Evolutionary conservation across 2,329 filamentous ascomycete genomes (phyloP).

Genomic region (Colletotrichum lini): DNA sequence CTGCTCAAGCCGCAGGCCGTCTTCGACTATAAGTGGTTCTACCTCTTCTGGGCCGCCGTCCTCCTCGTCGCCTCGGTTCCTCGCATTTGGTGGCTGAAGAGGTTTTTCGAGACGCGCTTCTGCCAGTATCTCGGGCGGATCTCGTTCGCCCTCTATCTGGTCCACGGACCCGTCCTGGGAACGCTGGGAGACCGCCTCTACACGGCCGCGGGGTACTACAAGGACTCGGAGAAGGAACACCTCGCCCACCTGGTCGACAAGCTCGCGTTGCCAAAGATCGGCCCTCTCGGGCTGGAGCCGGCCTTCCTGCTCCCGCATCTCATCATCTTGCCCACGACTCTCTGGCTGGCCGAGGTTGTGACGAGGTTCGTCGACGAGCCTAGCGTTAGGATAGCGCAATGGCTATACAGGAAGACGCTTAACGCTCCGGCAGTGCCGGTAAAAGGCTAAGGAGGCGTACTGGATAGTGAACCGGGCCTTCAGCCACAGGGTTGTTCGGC

Average conservation of each 20-base stretch:
- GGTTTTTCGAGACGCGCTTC: conserved; percentile 63
- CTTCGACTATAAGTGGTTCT: conserved; percentile 65
- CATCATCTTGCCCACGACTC: conserved; percentile 71
- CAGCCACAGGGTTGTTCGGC: neutral
- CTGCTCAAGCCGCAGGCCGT: conserved; percentile 73
- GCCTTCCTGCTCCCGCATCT: conserved; percentile 73
- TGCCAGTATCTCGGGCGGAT: conserved; percentile 73
- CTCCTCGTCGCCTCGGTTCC: conserved; percentile 54
- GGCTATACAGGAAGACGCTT: conserved; percentile 67
- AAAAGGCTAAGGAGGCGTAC: neutral
- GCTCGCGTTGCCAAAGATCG: conserved; percentile 67
- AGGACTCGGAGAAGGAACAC: conserved; percentile 62
- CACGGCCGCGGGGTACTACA: conserved; percentile 70
- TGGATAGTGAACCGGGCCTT: neutral
- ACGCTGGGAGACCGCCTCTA: conserved; percentile 71
- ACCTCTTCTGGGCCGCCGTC: conserved; percentile 55
- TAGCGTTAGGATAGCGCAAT: conserved; percentile 69
- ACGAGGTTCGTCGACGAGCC: conserved; percentile 72
- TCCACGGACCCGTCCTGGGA: conserved; percentile 70
- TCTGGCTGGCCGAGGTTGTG: conserved; percentile 70
- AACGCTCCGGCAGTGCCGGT: conserved; percentile 17
- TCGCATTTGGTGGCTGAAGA: conserved; percentile 55
- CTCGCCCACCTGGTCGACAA: conserved; percentile 71
- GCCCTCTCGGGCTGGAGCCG: conserved; percentile 73
- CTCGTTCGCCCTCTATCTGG: conserved; percentile 73